Evolutionary conservation across 495 filamentous ascomycete species (phyloP).

Genomic region (Aspergillus wentii): DNA sequence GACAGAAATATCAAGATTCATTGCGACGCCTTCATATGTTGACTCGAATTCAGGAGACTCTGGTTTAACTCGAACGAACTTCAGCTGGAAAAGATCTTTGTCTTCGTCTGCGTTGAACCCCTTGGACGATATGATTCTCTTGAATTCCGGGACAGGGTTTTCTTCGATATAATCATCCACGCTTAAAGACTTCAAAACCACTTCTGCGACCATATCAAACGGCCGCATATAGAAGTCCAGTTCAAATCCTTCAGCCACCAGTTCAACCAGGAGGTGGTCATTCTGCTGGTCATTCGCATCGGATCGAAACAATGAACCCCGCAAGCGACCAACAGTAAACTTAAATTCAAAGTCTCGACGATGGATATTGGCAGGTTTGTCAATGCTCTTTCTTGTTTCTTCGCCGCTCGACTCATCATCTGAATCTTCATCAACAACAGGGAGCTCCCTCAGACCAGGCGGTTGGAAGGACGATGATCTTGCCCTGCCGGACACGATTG

Average conservation of each 20-base stretch:
- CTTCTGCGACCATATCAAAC: constrained; percentile 87
- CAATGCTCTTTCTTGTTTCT: constrained; percentile 54
- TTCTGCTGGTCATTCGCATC: constrained; percentile 72
- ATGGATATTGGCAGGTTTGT: constrained; percentile 59
- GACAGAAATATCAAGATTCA: constrained; percentile 84
- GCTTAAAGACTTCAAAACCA: constrained; percentile 78
- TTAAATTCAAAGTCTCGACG: constrained; percentile 93
- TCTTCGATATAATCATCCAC: constrained; percentile 93
- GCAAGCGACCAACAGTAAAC: constrained; percentile 87
- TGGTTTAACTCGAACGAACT: constrained; percentile 81
- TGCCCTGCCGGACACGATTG: constrained; percentile 32
- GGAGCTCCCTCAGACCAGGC: constrained; percentile 61
- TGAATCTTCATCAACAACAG: constrained; percentile 72
- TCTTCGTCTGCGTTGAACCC: constrained; percentile 64
- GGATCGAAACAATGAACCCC: constrained; percentile 84
- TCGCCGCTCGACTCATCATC: constrained; percentile 59
- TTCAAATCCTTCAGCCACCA: constrained; percentile 85
- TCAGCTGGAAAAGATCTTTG: constrained; percentile 80
- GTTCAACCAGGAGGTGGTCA: constrained; percentile 81
- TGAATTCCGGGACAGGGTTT: constrained; percentile 87
- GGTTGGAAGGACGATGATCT: constrained; percentile 62
- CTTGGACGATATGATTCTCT: constrained; percentile 88
- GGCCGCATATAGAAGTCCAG: constrained; percentile 83
- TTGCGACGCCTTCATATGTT: constrained; percentile 87
- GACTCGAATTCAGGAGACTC: constrained; percentile 91